Evolutionary conservation across 2,329 filamentous ascomycete species (phyloP), one percentile per base, ranked within the genome.

Genomic region (Clonostachys chloroleuca): DNA sequence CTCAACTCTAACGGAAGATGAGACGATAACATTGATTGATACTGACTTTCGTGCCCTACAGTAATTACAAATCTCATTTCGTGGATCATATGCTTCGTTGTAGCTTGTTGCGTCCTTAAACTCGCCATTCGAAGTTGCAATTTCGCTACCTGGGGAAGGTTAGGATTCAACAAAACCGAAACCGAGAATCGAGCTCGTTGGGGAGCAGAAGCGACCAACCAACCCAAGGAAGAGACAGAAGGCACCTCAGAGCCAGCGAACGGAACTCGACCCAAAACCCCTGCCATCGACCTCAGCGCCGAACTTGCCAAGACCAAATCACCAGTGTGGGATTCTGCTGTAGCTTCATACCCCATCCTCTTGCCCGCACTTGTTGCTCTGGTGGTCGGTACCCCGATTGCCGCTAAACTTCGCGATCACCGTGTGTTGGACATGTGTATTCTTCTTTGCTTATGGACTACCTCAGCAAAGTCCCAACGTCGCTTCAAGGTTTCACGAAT

Each of bases 401-500:
- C 72, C 1, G 52, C 58, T 4, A 39, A 48, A 0, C 51, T 54
- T 0, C 48, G 56, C 3, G 65, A 69, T 44, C 64, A 70, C 18
- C 62, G 67, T 1, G 55, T 68, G 3, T 63, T 81, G 5, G 70
- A 80, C 36, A 70, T 70, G 1, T 69, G 67, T 20, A 61, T 72
- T 12, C 59, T 80, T 5, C 70, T 75, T 55, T 70, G 74, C 37
- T 52, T 74, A 40, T 83, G 80, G 79, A 65, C 71, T 12, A 56
- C 61, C 14, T 65, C 66, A 6, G 62, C 72, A 4, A 56, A 59
- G 1, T 45, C 67, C 4, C 75, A 78, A 42, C 54, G 58, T 0
- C 42, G 51, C 6, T 59, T 73, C 52, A 72, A 70, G 42, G 41
- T 18, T 1, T 51, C 52, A 0, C 39, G 14, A 0, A 8, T 47